A percentile compares a stretch with the other conserved stretches of the same genome.
phyloP scores from a whole-genome alignment of 1,284 basidiomycete genomes.

The Xerocomus nothofagi region DNA sequence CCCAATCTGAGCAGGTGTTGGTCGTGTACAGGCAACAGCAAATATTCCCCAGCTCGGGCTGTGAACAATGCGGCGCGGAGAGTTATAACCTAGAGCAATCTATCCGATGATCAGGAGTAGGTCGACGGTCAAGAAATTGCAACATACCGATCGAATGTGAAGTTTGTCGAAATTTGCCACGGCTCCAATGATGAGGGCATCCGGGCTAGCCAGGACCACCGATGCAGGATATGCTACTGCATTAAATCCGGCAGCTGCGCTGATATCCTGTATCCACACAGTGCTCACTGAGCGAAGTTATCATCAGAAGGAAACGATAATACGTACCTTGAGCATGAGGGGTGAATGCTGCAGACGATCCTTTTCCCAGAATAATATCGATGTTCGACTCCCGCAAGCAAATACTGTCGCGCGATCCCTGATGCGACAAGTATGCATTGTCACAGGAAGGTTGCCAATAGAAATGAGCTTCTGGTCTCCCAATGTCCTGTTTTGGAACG shows the following conservation, averaged over 20 bases:
- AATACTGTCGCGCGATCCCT: conserved; percentile 56
- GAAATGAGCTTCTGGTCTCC: conserved; percentile 58
- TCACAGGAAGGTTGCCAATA: conserved; percentile 71
- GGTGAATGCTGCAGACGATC: conserved; percentile 69
- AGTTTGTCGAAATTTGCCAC: conserved; percentile 76
- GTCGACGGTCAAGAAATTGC: neutral
- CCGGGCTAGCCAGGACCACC: conserved; percentile 57
- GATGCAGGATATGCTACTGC: conserved; percentile 49
- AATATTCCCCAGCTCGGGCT: conserved; percentile 55
- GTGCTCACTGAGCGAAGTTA: neutral
- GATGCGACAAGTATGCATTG: conserved; percentile 51
- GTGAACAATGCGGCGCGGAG: conserved; percentile 64
- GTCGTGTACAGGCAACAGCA: conserved; percentile 60
- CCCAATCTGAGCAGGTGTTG: conserved; percentile 54
- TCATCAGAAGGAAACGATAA: neutral
- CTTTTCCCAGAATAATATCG: conserved; percentile 66
- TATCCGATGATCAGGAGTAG: conserved; percentile 34
- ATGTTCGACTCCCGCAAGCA: conserved; percentile 63
- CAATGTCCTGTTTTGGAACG: conserved; percentile 44
- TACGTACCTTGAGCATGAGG: conserved; percentile 68
- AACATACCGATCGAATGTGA: conserved; percentile 73
- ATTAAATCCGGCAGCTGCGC: conserved; percentile 53
- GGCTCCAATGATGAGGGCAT: conserved; percentile 61
- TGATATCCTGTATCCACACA: conserved; percentile 51
- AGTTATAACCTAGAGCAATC: conserved; percentile 68